These are phyloP conservation scores for Picochlorum sp. DNA, from an alignment of 139 green algal genomes.

Conservation along the genomic window DNA sequence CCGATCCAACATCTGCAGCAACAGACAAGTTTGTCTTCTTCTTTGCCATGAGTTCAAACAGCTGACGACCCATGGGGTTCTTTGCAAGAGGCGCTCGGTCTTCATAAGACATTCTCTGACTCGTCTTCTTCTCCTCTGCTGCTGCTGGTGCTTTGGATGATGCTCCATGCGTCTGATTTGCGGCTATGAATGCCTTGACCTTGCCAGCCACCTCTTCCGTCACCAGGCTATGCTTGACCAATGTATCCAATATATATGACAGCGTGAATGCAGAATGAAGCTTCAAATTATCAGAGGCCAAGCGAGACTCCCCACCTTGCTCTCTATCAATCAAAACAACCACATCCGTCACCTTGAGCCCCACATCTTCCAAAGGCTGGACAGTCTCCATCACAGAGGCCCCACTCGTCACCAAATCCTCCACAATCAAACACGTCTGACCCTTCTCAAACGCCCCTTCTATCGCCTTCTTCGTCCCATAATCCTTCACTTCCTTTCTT, in stretches of 20 bases:
- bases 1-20: conserved; percentile 86
- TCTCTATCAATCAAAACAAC: conserved; percentile 98
- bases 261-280: conserved; percentile 72
- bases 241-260: conserved; percentile 54
- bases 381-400: conserved; percentile 95
- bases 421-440: conserved; percentile 90
- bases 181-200: conserved; percentile 74
- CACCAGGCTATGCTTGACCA: conserved; percentile 52
- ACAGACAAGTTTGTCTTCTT: conserved; percentile 97
- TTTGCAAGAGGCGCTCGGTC: conserved; percentile 56
- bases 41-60: conserved; percentile 83
- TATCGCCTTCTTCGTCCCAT: conserved; percentile 97
- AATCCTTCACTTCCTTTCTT: conserved; percentile 95
- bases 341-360: conserved; percentile 68
- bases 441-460: conserved; percentile 85
- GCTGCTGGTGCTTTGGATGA: conserved; percentile 17
- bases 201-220: conserved; percentile 37
- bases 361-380: conserved; percentile 74
- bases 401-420: conserved; percentile 95
- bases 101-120: conserved; percentile 59
- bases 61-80: conserved; percentile 53
- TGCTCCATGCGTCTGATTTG: conserved; percentile 78
- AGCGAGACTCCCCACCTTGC: conserved; percentile 79
- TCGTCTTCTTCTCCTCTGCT: conserved; percentile 10
- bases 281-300: conserved; percentile 57